These are phyloP conservation scores for Eimeria tenella DNA, from an alignment of 169 alveolate genomes.

Conservation along the genomic window DNA sequence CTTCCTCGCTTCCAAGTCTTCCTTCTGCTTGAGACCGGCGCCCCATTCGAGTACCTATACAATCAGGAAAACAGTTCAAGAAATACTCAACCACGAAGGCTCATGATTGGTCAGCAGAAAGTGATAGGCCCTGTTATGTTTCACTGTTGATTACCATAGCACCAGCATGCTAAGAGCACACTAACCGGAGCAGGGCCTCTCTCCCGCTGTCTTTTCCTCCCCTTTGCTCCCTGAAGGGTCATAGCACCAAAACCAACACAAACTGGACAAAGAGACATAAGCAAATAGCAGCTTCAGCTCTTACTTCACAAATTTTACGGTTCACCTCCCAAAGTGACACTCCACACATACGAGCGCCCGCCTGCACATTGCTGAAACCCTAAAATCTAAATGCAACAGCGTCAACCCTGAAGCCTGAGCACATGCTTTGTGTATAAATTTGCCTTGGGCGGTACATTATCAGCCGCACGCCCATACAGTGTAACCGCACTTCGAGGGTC, in stretches of 20 bases:
- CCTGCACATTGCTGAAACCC: neutral
- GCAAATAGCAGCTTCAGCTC: too few species aligned
- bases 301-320: neutral
- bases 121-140: too few species aligned
- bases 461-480: too few species aligned
- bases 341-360: neutral
- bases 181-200: slow-evolving; percentile 74
- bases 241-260: neutral
- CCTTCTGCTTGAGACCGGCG: slow-evolving; percentile 76
- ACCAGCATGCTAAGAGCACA: too few species aligned
- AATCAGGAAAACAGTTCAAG: neutral
- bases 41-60: slow-evolving; percentile 78
- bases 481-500: slow-evolving; percentile 54
- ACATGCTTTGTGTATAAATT: neutral
- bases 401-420: neutral
- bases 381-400: neutral
- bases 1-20: slow-evolving; percentile 3
- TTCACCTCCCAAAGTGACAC: neutral
- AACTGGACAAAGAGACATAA: neutral
- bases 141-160: too few species aligned
- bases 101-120: too few species aligned
- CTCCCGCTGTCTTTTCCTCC: slow-evolving; percentile 48
- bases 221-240: slow-evolving; percentile 9
- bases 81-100: too few species aligned
- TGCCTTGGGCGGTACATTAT: neutral